Conservation (phyloP, 2,329 filamentous ascomycete species). For the Dryadomyces sulphureus region DNA sequence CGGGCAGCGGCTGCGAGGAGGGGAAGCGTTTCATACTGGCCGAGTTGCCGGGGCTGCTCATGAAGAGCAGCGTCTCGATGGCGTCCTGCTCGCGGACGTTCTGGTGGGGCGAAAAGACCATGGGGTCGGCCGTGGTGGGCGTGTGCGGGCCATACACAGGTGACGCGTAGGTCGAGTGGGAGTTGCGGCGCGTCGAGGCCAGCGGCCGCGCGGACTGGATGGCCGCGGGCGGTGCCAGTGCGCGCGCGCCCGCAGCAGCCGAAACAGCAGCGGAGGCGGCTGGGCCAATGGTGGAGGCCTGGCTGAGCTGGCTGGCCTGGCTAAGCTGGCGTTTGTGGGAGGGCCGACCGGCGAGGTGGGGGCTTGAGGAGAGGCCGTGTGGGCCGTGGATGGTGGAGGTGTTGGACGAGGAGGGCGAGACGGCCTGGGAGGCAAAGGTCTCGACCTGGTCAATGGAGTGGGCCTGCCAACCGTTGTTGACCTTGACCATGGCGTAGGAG, state of each 20-base stretch:
- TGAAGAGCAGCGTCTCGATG: constrained; percentile 64
- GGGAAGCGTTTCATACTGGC: constrained; percentile 44
- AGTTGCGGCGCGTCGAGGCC: constrained; percentile 31
- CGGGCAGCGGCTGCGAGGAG: constrained; percentile 21
- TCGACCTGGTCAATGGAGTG: constrained; percentile 67
- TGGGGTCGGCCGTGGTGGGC: constrained; percentile 27
- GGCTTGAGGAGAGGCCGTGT: constrained; percentile 38
- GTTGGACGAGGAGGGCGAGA: constrained; percentile 46
- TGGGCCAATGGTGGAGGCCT: constrained; percentile 5
- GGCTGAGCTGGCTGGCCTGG: constrained; percentile 5
- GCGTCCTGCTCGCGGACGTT: constrained; percentile 65
- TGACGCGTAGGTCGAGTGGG: constrained; percentile 29
- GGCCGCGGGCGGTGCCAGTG: constrained; percentile 37
- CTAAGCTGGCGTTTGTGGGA: constrained; percentile 18
- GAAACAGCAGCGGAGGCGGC: constrained; percentile 3
- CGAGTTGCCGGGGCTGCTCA: constrained; percentile 66
- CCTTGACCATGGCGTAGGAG: constrained; percentile 87
- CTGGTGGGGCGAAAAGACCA: constrained; percentile 54
- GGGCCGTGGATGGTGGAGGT: constrained; percentile 38
- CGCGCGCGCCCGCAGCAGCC: constrained; percentile 18
- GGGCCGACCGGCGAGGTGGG: constrained; percentile 26
- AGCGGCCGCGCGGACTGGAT: constrained; percentile 32
- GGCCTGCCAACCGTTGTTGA: constrained; percentile 78
- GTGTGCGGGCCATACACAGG: constrained; percentile 28
- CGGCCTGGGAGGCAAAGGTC: constrained; percentile 49